Percentiles rank a stretch among this genome's conserved stretches.
Conservation (phyloP, 2,329 filamentous ascomycete genomes). For the Xylaria polymorpha region DNA sequence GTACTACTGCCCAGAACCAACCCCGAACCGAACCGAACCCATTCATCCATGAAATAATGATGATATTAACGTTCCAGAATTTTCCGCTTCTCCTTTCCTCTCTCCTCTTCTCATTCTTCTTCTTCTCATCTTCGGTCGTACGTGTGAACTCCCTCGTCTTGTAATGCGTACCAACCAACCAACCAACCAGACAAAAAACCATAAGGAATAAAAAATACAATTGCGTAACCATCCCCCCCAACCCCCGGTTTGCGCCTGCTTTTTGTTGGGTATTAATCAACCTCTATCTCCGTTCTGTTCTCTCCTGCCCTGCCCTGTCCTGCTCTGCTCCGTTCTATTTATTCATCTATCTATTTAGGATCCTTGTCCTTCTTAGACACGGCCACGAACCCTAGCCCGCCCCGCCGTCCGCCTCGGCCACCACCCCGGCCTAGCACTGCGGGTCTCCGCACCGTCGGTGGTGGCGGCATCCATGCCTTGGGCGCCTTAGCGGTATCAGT, state of each 20-base stretch:
- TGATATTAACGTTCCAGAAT: neutral
- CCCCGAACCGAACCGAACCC: too few relatives aligned
- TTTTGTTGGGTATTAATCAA: constrained; percentile 12
- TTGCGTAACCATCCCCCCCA: neutral
- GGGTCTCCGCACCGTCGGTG: constrained; percentile 57
- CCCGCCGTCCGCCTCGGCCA: constrained; percentile 39
- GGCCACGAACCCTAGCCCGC: constrained; percentile 58
- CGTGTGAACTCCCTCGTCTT: constrained; percentile 13
- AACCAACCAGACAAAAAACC: neutral
- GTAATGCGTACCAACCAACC: neutral
- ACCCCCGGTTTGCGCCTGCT: constrained; percentile 7
- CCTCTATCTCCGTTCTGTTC: neutral
- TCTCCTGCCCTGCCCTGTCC: neutral
- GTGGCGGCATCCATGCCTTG: constrained; percentile 57
- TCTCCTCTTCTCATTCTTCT: neutral
- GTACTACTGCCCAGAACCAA: too few relatives aligned
- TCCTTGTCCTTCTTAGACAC: constrained; percentile 35
- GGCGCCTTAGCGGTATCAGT: constrained; percentile 48
- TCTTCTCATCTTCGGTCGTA: neutral
- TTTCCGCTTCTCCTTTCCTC: neutral
- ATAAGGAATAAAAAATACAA: constrained; percentile 2
- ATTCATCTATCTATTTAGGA: neutral
- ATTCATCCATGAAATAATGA: neutral
- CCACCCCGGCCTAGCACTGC: constrained; percentile 49
- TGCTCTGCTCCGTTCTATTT: neutral